Percentiles rank a stretch among this genome's conserved stretches.
Conservation (phyloP, 129 eudicot genomes). For the Silybum marianum region DNA sequence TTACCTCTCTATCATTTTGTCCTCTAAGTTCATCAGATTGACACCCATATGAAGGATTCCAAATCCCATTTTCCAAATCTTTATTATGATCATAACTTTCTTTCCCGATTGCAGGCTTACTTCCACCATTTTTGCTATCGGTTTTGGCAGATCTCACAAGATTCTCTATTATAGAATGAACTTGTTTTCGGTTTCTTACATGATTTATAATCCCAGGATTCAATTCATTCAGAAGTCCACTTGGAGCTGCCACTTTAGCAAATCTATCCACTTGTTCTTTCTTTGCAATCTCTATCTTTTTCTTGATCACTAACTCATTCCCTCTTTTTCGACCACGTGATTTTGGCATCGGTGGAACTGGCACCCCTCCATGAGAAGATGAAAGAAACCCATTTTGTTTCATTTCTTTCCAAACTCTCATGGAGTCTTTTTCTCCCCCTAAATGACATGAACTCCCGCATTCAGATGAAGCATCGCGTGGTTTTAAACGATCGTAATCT, state of each 20-base stretch:
- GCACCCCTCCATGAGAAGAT: constrained; percentile 61
- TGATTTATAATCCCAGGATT: constrained; percentile 95
- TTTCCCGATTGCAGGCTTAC: constrained; percentile 12
- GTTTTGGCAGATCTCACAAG: constrained; percentile 68
- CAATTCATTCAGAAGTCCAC: constrained; percentile 80
- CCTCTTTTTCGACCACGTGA: constrained; percentile 65
- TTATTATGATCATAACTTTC: constrained; percentile 24
- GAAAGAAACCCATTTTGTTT: constrained; percentile 77
- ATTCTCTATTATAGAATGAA: constrained; percentile 88
- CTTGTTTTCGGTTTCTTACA: constrained; percentile 93
- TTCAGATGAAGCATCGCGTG: constrained; percentile 48
- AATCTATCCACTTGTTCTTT: constrained; percentile 85
- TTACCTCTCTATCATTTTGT: constrained; percentile 20
- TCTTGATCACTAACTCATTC: constrained; percentile 56
- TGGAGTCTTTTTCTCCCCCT: constrained; percentile 48
- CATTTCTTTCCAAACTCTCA: constrained; percentile 84
- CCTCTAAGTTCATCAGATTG: constrained; percentile 19
- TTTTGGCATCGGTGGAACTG: constrained; percentile 45
- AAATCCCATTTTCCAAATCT: background rate
- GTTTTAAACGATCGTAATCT: constrained; percentile 33
- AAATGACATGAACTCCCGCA: constrained; percentile 68
- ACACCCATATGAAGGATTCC: constrained; percentile 15
- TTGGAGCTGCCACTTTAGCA: constrained; percentile 88
- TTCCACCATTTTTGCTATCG: constrained; percentile 36
- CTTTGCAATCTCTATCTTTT: constrained; percentile 79